Evolutionary conservation across 1,139 yeast species (phyloP).

Genomic region (Yamadazyma diospyri): DNA sequence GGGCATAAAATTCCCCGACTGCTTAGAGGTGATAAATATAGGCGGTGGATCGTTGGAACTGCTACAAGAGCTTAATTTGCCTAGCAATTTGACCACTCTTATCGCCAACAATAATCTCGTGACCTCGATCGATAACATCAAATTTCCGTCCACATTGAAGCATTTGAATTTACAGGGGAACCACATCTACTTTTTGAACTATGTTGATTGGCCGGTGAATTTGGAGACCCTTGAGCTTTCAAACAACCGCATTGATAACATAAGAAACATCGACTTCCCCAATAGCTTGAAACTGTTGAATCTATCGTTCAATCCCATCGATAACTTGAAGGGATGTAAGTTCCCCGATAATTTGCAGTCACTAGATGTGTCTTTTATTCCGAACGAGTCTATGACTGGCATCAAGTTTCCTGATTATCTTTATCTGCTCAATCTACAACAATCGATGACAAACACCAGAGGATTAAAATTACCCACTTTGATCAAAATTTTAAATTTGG

Average conservation of each 20-base stretch:
- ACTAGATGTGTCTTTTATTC: slow-evolving; percentile 41
- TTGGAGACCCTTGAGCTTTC: slow-evolving; percentile 35
- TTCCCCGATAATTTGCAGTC: slow-evolving; percentile 37
- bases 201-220: slow-evolving; percentile 36
- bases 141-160: slow-evolving; percentile 33
- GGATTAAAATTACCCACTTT: slow-evolving; percentile 41
- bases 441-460: slow-evolving; percentile 45
- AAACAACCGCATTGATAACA: slow-evolving; percentile 39
- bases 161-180: slow-evolving; percentile 35
- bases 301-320: slow-evolving; percentile 41
- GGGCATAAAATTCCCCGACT: slow-evolving; percentile 39
- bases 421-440: slow-evolving; percentile 36
- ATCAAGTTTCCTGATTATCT: slow-evolving; percentile 44
- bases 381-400: slow-evolving; percentile 49
- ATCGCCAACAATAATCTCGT: slow-evolving; percentile 36
- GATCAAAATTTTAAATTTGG: slow-evolving; percentile 30
- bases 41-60: slow-evolving; percentile 43
- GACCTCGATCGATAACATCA: slow-evolving; percentile 34
- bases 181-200: slow-evolving; percentile 38
- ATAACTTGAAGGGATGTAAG: slow-evolving; percentile 38
- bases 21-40: slow-evolving; percentile 36
- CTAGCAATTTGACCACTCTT: slow-evolving; percentile 28
- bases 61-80: slow-evolving; percentile 41
- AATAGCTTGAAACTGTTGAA: slow-evolving; percentile 27
- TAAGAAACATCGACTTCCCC: slow-evolving; percentile 41